phyloP scores from a whole-genome alignment of 179 eudicot species.

The Beta corolliflora region DNA sequence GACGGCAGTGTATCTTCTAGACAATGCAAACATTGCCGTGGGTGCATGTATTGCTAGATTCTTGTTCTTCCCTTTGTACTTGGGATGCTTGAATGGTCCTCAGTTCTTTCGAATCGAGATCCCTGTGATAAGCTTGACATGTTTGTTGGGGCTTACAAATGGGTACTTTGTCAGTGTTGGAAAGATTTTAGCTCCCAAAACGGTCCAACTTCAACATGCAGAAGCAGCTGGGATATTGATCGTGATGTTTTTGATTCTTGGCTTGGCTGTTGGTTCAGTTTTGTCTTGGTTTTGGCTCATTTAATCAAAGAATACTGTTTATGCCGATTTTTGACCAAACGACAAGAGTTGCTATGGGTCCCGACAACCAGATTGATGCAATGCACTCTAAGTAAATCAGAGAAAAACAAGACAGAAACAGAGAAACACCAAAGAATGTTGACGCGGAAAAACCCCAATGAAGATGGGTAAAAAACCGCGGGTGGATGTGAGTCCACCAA shows the following conservation, averaged over 20 bases:
- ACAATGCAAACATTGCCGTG: slow-evolving; percentile 57
- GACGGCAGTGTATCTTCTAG: slow-evolving; percentile 51
- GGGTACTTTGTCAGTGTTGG: slow-evolving; percentile 75
- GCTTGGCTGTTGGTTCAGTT: no score
- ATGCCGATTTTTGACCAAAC: no score
- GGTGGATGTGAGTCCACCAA: no score
- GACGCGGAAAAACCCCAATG: no score
- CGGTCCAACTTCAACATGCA: slow-evolving; percentile 59
- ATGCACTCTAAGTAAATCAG: no score
- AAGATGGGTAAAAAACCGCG: no score
- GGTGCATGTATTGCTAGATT: slow-evolving; percentile 61
- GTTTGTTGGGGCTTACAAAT: slow-evolving; percentile 76
- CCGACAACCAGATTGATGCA: no score
- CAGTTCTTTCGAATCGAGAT: slow-evolving; percentile 38
- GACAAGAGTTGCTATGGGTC: no score
- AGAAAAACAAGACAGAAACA: no score
- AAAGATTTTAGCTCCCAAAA: slow-evolving; percentile 71
- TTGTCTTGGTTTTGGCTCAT: no score
- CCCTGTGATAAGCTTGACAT: slow-evolving; percentile 67
- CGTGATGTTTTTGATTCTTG: slow-evolving; percentile 38
- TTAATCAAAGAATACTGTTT: no score
- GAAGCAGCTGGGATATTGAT: slow-evolving; percentile 69
- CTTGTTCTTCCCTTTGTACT: slow-evolving; percentile 68
- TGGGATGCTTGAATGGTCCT: slow-evolving; percentile 75
- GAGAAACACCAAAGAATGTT: no score